These are phyloP conservation scores for Boletellus deceptivus DNA, from an alignment of 1,284 basidiomycete species.

Conservation along the genomic window DNA sequence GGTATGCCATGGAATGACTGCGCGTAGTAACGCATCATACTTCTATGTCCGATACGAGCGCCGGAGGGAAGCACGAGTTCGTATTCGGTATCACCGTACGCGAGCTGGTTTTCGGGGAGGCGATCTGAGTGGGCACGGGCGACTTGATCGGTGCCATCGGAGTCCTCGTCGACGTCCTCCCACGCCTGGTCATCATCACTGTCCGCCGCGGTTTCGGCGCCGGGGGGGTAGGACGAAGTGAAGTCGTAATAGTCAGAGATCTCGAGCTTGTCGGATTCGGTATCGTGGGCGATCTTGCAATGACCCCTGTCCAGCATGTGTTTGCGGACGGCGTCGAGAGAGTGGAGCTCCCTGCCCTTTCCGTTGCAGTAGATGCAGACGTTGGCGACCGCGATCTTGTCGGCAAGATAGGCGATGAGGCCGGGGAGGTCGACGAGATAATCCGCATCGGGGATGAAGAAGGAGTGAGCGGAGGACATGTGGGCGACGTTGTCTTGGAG, in stretches of 20 bases:
- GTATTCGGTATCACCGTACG: conserved; percentile 74
- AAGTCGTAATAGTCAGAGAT: conserved; percentile 96
- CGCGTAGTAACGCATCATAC: conserved; percentile 83
- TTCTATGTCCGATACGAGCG: conserved; percentile 87
- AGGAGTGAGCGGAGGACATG: conserved; percentile 88
- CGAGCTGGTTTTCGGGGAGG: conserved; percentile 53
- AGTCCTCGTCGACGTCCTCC: conserved; percentile 53
- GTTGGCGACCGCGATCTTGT: conserved; percentile 92
- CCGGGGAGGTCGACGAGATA: conserved; percentile 85
- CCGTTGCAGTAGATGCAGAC: conserved; percentile 91
- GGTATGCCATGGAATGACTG: conserved; percentile 65
- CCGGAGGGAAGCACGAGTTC: conserved; percentile 97
- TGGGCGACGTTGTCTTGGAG: conserved; percentile 77
- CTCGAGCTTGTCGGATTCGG: conserved; percentile 79
- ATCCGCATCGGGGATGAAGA: conserved; percentile 95
- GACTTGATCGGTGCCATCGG: conserved; percentile 31
- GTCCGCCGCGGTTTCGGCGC: conserved; percentile 14
- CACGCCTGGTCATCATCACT: conserved; percentile 45
- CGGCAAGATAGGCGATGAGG: conserved; percentile 84
- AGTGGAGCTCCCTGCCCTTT: conserved; percentile 74
- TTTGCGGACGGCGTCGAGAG: conserved; percentile 81
- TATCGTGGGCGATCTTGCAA: conserved; percentile 93
- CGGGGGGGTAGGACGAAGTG: conserved; percentile 72
- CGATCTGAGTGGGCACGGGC: conserved; percentile 42
- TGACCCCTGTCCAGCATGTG: conserved; percentile 96